Evolutionary conservation across 495 filamentous ascomycete species (phyloP).

Genomic region (Eremomyces bilateralis): DNA sequence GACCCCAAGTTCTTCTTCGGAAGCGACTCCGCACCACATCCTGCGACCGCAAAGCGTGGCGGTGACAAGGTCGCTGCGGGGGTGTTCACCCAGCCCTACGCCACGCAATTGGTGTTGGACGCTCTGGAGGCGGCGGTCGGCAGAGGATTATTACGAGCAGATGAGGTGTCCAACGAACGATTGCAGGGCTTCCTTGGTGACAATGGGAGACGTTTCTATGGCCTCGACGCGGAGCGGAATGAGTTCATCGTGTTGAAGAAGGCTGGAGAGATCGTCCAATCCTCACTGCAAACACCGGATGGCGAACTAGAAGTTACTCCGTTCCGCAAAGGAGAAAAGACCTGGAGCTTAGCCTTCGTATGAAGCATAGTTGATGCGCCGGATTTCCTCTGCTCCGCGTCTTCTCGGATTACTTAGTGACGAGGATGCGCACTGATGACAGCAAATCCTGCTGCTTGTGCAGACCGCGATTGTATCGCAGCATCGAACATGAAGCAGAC

Average conservation of each 20-base stretch:
- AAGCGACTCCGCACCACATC: conserved; percentile 46
- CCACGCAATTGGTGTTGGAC: conserved; percentile 49
- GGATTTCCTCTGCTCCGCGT: too few species aligned
- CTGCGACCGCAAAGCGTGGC: conserved; percentile 45
- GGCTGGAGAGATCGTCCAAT: conserved; percentile 35
- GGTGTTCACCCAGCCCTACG: conserved; percentile 79
- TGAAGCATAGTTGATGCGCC: too few species aligned
- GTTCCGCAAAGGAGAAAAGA: conserved; percentile 40
- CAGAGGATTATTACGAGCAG: conserved; percentile 39
- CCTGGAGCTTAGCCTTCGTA: too few species aligned
- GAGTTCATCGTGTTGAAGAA: conserved; percentile 40
- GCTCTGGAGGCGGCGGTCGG: conserved; percentile 49
- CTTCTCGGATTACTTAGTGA: too few species aligned
- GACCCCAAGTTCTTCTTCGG: conserved; percentile 65
- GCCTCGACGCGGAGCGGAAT: conserved; percentile 22
- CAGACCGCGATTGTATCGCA: too few species aligned
- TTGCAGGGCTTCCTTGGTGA: conserved; percentile 55
- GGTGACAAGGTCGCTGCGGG: conserved; percentile 47
- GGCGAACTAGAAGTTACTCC: conserved; percentile 41
- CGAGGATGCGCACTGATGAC: too few species aligned
- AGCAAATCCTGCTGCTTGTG: too few species aligned
- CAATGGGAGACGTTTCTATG: conserved; percentile 59
- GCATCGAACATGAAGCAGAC: too few species aligned
- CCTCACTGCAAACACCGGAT: conserved; percentile 42
- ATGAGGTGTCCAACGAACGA: conserved; percentile 45